phyloP scores from a whole-genome alignment of 1,284 basidiomycete genomes.

The Neonothopanus nambi region DNA sequence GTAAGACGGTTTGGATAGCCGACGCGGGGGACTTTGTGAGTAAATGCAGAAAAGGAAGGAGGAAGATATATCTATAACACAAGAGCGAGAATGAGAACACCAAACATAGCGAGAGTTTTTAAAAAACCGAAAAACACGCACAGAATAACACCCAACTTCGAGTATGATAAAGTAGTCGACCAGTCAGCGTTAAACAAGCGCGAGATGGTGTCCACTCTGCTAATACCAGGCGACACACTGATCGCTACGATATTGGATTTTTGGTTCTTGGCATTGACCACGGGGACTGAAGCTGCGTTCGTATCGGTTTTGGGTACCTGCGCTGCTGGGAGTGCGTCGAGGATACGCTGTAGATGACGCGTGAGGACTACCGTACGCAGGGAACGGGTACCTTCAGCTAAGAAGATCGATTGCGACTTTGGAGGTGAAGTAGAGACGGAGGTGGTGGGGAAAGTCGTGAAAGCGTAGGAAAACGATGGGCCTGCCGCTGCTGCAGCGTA shows the following conservation, averaged over 20 bases:
- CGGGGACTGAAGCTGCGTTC: slow-evolving; percentile 39
- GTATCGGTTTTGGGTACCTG: slow-evolving; percentile 56
- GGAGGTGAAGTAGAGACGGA: slow-evolving; percentile 1
- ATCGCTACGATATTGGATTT: slow-evolving; percentile 73
- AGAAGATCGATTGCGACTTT: slow-evolving; percentile 39
- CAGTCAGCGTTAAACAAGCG: slow-evolving; percentile 53
- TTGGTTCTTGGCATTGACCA: slow-evolving; percentile 49
- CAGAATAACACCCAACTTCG: slow-evolving; percentile 46
- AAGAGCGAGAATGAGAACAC: slow-evolving; percentile 1
- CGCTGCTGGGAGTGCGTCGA: slow-evolving; percentile 71
- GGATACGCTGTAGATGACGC: slow-evolving; percentile 74
- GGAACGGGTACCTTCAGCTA: slow-evolving; percentile 64
- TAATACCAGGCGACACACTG: slow-evolving; percentile 72
- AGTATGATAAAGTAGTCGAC: slow-evolving; percentile 27
- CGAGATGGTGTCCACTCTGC: slow-evolving; percentile 63
- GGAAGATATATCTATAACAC: slow-evolving; percentile 50
- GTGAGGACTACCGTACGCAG: slow-evolving; percentile 64
- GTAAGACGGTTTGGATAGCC: slow-evolving; percentile 64
- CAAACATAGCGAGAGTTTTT: slow-evolving; percentile 4
- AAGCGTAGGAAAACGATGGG: slow-evolving; percentile 32
- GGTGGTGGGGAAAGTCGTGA: slow-evolving; percentile 25
- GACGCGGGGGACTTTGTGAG: slow-evolving; percentile 61
- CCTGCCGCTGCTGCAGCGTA: slow-evolving; percentile 72
- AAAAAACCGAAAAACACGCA: too few species aligned
- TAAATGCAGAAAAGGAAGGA: slow-evolving; percentile 60